phyloP scores from a whole-genome alignment of 1,139 yeast genomes.

The Geotrichum histeridarum region DNA sequence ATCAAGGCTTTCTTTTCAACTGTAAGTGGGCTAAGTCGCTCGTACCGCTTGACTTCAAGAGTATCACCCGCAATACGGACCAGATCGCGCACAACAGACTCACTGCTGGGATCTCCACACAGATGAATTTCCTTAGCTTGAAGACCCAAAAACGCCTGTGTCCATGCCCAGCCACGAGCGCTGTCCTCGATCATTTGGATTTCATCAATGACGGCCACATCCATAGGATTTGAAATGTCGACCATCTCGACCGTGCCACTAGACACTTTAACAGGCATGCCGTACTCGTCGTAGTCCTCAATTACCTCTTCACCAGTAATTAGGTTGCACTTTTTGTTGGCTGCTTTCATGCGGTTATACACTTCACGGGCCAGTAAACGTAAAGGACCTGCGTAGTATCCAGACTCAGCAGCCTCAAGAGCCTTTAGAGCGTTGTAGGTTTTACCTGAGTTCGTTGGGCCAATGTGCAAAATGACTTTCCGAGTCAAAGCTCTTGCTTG shows the following conservation, averaged over 20 bases:
- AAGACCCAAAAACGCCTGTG: conserved; percentile 82
- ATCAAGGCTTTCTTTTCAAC: conserved; percentile 46
- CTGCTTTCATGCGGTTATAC: conserved; percentile 67
- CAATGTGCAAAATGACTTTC: conserved; percentile 81
- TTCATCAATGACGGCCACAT: conserved; percentile 89
- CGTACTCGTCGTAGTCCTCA: conserved; percentile 55
- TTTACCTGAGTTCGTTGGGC: conserved; percentile 97
- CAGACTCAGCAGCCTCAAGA: conserved; percentile 63
- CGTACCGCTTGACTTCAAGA: conserved; percentile 59
- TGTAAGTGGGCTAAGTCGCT: conserved; percentile 66
- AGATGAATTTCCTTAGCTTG: conserved; percentile 80
- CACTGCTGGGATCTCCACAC: conserved; percentile 88
- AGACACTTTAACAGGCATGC: conserved; percentile 65
- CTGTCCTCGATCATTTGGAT: conserved; percentile 89
- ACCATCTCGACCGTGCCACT: conserved; percentile 96
- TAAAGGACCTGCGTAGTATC: conserved; percentile 93
- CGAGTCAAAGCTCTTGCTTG: conserved; percentile 76
- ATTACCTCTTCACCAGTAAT: conserved; percentile 92
- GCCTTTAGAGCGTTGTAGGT: conserved; percentile 76
- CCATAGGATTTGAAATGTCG: conserved; percentile 60
- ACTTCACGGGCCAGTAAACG: conserved; percentile 87
- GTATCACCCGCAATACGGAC: conserved; percentile 74
- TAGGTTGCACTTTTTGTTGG: conserved; percentile 69
- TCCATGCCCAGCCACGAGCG: conserved; percentile 90
- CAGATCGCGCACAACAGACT: conserved; percentile 56